Evolutionary conservation across 2,329 filamentous ascomycete genomes (phyloP).

Genomic region (Exophiala sp.): DNA sequence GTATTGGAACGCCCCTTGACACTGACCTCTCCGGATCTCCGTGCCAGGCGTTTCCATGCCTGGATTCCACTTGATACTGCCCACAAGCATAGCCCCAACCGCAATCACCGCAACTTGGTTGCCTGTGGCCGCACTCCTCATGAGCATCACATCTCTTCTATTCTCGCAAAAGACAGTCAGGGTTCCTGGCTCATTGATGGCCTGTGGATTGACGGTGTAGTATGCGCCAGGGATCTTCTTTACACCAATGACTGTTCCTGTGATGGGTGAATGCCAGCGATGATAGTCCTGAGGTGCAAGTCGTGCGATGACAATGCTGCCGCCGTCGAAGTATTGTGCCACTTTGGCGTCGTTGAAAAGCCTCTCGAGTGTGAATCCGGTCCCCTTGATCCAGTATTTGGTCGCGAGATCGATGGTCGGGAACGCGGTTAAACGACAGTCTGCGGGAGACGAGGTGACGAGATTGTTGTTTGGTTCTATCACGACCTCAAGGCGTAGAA

Average conservation of each 20-base stretch:
- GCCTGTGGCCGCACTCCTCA: slow-evolving; percentile 32
- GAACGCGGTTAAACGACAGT: slow-evolving; percentile 40
- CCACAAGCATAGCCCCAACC: slow-evolving; percentile 45
- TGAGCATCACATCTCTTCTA: slow-evolving; percentile 38
- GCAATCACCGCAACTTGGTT: slow-evolving; percentile 37
- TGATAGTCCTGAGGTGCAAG: slow-evolving; percentile 44
- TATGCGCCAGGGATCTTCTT: slow-evolving; percentile 40
- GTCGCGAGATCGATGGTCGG: slow-evolving; percentile 38
- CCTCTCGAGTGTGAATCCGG: slow-evolving; percentile 36
- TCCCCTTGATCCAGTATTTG: slow-evolving; percentile 44
- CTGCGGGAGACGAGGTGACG: slow-evolving; percentile 38
- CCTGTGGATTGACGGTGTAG: slow-evolving; percentile 44
- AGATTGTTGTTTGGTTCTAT: slow-evolving; percentile 35
- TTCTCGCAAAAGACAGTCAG: slow-evolving; percentile 47
- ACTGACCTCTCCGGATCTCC: slow-evolving; percentile 38
- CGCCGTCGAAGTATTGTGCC: slow-evolving; percentile 35
- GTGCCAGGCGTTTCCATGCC: slow-evolving; percentile 34
- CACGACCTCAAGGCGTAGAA: too few species aligned
- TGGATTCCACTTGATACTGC: slow-evolving; percentile 40
- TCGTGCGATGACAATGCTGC: slow-evolving; percentile 39
- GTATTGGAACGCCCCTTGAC: slow-evolving; percentile 41
- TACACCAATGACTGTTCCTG: slow-evolving; percentile 34
- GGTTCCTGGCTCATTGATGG: slow-evolving; percentile 39
- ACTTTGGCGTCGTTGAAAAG: slow-evolving; percentile 31
- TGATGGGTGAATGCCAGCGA: slow-evolving; percentile 38